A percentile compares a stretch with the other conserved stretches of the same genome.
Evolutionary conservation across 2,329 filamentous ascomycete species (phyloP).

Genomic region (Sarocladium brachiariae): DNA sequence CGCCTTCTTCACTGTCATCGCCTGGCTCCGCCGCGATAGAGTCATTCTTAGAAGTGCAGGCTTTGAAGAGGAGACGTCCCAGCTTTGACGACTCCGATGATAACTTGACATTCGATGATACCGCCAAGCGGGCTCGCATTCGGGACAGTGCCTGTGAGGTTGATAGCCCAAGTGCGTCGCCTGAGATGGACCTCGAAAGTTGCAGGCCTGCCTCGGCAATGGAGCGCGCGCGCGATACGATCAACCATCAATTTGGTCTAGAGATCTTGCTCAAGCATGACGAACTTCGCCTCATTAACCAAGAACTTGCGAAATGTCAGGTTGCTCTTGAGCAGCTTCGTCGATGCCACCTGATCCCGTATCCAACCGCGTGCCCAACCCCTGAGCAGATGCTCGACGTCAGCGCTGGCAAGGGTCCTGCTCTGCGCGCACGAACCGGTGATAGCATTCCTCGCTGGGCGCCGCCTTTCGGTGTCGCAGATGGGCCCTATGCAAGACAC

Average conservation of each 20-base stretch:
- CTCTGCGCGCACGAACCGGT: constrained; percentile 55
- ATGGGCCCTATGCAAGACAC: constrained; percentile 90
- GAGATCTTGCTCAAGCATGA: constrained; percentile 93
- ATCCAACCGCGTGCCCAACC: constrained; percentile 63
- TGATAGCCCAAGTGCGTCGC: constrained; percentile 18
- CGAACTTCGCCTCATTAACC: constrained; percentile 88
- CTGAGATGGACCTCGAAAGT: constrained; percentile 18
- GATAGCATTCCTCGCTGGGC: constrained; percentile 68
- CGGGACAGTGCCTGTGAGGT: constrained; percentile 7
- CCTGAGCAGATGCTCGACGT: constrained; percentile 64
- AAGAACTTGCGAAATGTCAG: constrained; percentile 94
- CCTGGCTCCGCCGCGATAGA: constrained; percentile 13
- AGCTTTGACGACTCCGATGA: constrained; percentile 25
- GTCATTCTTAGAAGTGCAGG: constrained; percentile 17
- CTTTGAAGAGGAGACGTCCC: constrained; percentile 34
- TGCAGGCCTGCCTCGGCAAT: constrained; percentile 21
- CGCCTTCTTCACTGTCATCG: not conserved
- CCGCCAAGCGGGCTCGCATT: constrained; percentile 32
- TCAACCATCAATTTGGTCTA: constrained; percentile 82
- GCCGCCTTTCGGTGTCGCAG: constrained; percentile 81
- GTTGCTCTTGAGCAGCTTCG: constrained; percentile 87
- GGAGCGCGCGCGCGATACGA: constrained; percentile 58
- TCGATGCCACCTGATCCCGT: constrained; percentile 86
- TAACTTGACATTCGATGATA: constrained; percentile 17
- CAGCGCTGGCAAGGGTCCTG: constrained; percentile 66